These are phyloP conservation scores for Cutaneotrichosporon sp. DNA, from an alignment of 1,284 basidiomycete genomes.

Conservation along the genomic window DNA sequence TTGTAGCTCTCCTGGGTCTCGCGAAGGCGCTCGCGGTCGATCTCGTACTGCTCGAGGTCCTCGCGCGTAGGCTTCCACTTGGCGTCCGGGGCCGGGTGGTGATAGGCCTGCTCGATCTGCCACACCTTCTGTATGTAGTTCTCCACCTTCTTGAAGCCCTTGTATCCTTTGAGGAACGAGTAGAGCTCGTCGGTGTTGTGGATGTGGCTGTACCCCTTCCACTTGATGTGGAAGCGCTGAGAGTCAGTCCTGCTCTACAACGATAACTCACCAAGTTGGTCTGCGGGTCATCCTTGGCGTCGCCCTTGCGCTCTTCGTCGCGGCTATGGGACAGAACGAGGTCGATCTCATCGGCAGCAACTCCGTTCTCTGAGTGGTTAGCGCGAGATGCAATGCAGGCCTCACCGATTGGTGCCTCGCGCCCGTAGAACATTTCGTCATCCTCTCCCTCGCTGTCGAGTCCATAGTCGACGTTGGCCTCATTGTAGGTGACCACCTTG, in stretches of 20 bases:
- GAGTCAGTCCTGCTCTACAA: neutral
- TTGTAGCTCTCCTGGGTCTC: slow-evolving; percentile 90
- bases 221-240: slow-evolving; percentile 93
- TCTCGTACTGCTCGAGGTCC: slow-evolving; percentile 82
- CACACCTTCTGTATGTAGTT: slow-evolving; percentile 91
- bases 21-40: slow-evolving; percentile 86
- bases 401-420: slow-evolving; percentile 51
- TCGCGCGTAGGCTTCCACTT: slow-evolving; percentile 73
- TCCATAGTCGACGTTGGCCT: slow-evolving; percentile 54
- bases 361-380: slow-evolving; percentile 23
- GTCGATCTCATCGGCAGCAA: slow-evolving; percentile 74
- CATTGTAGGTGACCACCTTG: slow-evolving; percentile 75
- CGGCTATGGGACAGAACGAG: slow-evolving; percentile 76
- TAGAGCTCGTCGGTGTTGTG: slow-evolving; percentile 98
- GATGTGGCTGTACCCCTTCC: slow-evolving; percentile 90
- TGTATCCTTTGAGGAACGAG: slow-evolving; percentile 71
- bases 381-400: slow-evolving; percentile 12
- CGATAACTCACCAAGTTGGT: slow-evolving; percentile 76
- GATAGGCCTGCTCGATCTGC: slow-evolving; percentile 69
- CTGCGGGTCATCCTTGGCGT: slow-evolving; percentile 76
- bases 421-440: slow-evolving; percentile 66
- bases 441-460: slow-evolving; percentile 74
- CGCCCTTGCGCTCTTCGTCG: slow-evolving; percentile 74
- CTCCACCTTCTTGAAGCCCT: slow-evolving; percentile 94
- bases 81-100: slow-evolving; percentile 55